These are phyloP conservation scores for Suzukiozyma palmioleophila DNA, from an alignment of 1,139 yeast species.

Conservation along the genomic window DNA sequence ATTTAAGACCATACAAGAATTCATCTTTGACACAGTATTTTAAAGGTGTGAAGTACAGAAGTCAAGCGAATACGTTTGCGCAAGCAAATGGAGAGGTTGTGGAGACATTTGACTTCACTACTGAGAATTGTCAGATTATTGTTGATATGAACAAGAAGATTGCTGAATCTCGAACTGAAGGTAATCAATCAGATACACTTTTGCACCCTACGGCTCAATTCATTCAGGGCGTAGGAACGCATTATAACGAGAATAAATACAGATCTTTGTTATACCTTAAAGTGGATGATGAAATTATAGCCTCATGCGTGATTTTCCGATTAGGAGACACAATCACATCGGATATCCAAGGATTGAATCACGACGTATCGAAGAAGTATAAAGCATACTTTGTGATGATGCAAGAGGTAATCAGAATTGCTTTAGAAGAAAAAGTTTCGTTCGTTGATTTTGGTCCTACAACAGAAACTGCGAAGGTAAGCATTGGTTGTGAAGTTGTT, in stretches of 20 bases:
- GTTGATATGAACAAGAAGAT: constrained; percentile 35
- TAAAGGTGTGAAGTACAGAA: constrained; percentile 37
- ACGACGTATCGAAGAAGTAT: constrained; percentile 33
- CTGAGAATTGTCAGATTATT: constrained; percentile 24
- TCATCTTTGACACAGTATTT: constrained; percentile 28
- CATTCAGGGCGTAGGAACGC: constrained; percentile 24
- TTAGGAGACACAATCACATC: constrained; percentile 43
- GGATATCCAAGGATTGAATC: constrained; percentile 42
- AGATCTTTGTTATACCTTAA: constrained; percentile 34
- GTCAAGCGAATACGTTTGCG: constrained; percentile 29
- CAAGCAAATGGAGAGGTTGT: constrained; percentile 32
- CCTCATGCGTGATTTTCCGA: constrained; percentile 39
- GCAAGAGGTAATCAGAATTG: constrained; percentile 41
- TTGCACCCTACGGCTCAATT: constrained; percentile 29
- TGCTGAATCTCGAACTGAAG: constrained; percentile 30
- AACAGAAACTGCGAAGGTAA: constrained; percentile 36
- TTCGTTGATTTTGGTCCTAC: constrained; percentile 42
- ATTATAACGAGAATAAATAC: constrained; percentile 18
- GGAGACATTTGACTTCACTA: constrained; percentile 18
- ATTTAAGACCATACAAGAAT: constrained; percentile 31
- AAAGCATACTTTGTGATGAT: constrained; percentile 47
- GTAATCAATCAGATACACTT: constrained; percentile 35
- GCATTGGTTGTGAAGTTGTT: constrained; percentile 35
- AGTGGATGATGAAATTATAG: constrained; percentile 31
- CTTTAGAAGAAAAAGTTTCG: constrained; percentile 30